Base-by-base conservation (phyloP, 169 alveolate genomes). In the Cryptosporidium tyzzeri region DNA sequence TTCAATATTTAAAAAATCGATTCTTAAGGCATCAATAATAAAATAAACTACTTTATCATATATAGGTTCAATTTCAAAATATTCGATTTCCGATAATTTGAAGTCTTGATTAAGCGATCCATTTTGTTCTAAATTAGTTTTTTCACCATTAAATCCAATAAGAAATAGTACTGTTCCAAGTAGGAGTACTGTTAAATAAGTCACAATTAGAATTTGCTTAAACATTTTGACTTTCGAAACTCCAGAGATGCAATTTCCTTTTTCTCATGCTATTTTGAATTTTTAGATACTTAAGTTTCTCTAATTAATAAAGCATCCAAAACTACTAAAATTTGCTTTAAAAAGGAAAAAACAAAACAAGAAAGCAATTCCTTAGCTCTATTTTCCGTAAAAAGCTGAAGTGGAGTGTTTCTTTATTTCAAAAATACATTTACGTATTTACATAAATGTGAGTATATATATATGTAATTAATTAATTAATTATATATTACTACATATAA, bases 11-110 rank as follows among this genome's bases (percentile, higher is more conserved):
- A 80, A n/a, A 44, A 37, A 80, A 50, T 80, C 89, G 3, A 59
- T 41, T 59, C 89, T 59, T 33, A 80, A 21, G 29, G 89, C 61
- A 80, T 80, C 89, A 12, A 80, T 50, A 23, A 80, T 7, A 26
- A 65, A 41, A 9, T 45, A 44, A 0, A 80, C 33, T 21, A 80
- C 69, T 39, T 45, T 80, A 26, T 80, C 80, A 50, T 80, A 80
- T 8, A 80, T 62, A n/a, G 73, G 69, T 18, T 59, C 75, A 16
- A 65, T 14, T 16, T 80, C 50, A 39, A 80, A 80, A 37, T 9
- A 5, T 0, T 67, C 74, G 3, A 80, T 67, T 16, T 67, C 51
- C 33, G 62, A 2, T 7, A 41, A 35, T n/a, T 80, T 55, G 14
- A 23, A 8, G 5, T 12, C 29, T n/a, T 59, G 10, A 8, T 16